Evolutionary conservation across 352 stramenopile genomes (phyloP).

Genomic region (Globisporangium nagaii): DNA sequence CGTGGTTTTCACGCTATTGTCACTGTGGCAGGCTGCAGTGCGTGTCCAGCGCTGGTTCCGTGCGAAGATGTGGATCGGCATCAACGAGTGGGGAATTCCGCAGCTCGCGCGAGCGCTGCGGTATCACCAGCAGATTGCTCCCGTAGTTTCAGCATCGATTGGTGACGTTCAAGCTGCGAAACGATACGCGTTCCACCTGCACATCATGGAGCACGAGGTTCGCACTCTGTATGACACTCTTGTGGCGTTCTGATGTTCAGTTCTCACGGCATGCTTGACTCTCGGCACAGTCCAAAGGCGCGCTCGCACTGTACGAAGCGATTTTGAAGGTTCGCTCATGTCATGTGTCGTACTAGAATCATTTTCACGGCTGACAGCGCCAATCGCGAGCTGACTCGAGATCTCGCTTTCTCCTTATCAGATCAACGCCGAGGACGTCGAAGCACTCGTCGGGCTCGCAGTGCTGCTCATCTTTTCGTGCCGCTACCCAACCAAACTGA

Average conservation of each 20-base stretch:
- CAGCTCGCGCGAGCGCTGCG: conserved; percentile 26
- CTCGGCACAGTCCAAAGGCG: conserved; percentile 39
- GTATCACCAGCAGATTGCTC: conserved; percentile 25
- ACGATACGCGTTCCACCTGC: conserved; percentile 35
- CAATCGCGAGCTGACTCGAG: no score
- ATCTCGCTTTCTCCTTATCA: conserved; percentile 9
- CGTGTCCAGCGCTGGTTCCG: conserved; percentile 56
- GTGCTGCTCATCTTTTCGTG: conserved; percentile 52
- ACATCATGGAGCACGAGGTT: conserved; percentile 32
- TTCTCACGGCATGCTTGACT: no score
- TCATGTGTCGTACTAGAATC: neutral
- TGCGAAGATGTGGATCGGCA: conserved; percentile 37
- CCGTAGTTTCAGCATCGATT: neutral
- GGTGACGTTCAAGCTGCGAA: conserved; percentile 27
- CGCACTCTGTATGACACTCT: neutral
- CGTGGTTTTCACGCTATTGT: no score
- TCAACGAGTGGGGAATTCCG: conserved; percentile 36
- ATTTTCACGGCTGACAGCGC: neutral
- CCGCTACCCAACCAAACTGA: conserved; percentile 49
- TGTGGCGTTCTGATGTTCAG: neutral
- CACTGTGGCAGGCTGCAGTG: conserved; percentile 19
- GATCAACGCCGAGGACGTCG: conserved; percentile 27
- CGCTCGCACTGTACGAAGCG: conserved; percentile 39
- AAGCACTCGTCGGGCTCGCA: conserved; percentile 39
- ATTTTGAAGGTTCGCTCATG: conserved; percentile 32